Conservation (phyloP, 352 stramenopile genomes). For the Globisporangium iwayamae region DNA sequence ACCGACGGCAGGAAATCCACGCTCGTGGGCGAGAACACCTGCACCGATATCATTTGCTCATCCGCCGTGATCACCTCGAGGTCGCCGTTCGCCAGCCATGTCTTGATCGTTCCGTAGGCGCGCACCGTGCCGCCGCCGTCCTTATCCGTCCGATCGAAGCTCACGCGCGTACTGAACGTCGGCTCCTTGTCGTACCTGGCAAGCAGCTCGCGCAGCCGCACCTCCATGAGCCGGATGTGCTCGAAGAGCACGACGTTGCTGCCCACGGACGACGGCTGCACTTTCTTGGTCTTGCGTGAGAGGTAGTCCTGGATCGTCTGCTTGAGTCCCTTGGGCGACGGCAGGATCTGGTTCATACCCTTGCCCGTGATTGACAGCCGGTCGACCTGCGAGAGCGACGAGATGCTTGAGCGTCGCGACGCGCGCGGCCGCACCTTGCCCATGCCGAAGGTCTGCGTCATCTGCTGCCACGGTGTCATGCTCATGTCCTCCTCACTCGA, state of each 20-base stretch:
- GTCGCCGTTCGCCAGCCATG: constrained; percentile 35
- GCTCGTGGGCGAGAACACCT: constrained; percentile 38
- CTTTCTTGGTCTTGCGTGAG: constrained; percentile 62
- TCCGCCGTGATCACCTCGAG: constrained; percentile 57
- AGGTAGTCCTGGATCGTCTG: constrained; percentile 64
- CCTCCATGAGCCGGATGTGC: constrained; percentile 33
- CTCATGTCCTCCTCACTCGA: constrained; percentile 73
- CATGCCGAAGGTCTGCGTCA: constrained; percentile 83
- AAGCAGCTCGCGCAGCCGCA: constrained; percentile 16
- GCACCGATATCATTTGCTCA: constrained; percentile 55
- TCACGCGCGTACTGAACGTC: constrained; percentile 35
- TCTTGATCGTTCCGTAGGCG: constrained; percentile 55
- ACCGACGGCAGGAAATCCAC: constrained; percentile 62
- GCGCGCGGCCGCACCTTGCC: constrained; percentile 36
- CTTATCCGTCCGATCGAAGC: constrained; percentile 31
- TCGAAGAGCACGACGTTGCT: constrained; percentile 25
- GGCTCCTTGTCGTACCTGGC: constrained; percentile 12
- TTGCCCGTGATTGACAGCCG: constrained; percentile 51
- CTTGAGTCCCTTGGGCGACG: constrained; percentile 54
- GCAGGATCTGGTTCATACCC: constrained; percentile 42
- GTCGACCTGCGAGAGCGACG: constrained; percentile 60
- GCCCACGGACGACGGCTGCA: constrained; percentile 37
- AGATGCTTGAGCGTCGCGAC: constrained; percentile 56
- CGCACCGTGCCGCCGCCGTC: constrained; percentile 20
- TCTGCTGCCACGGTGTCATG: constrained; percentile 83